Conservation (phyloP, 129 eudicot species). For the Deinandra increscens region DNA sequence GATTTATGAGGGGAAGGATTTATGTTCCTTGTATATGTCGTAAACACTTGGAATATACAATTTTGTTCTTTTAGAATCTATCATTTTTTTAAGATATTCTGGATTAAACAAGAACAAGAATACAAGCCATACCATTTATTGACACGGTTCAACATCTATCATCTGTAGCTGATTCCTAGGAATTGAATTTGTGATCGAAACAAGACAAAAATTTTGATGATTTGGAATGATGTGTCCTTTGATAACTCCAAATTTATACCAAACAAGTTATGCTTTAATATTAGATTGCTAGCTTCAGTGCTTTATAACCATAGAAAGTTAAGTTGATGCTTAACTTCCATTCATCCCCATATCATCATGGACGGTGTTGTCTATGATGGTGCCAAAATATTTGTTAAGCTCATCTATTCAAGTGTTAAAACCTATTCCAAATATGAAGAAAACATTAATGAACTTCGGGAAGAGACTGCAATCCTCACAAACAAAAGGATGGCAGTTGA, state of each 20-base stretch:
- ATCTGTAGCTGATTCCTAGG: not conserved
- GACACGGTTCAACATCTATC: slow-evolving; percentile 1
- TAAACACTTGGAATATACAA: not conserved
- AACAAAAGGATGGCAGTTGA: slow-evolving; percentile 17
- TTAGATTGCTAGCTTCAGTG: not conserved
- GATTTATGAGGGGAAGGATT: no score
- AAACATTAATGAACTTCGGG: slow-evolving; percentile 22
- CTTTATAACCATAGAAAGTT: not conserved
- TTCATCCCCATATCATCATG: slow-evolving; percentile 26
- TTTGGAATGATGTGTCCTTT: not conserved
- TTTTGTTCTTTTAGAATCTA: not conserved
- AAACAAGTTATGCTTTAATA: not conserved
- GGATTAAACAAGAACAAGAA: slow-evolving; percentile 4
- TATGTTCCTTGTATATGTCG: no score
- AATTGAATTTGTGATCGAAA: not conserved
- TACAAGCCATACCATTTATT: not conserved
- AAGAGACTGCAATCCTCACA: slow-evolving; percentile 11
- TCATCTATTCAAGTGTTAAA: slow-evolving; percentile 15
- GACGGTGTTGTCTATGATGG: slow-evolving; percentile 19
- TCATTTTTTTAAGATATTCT: not conserved
- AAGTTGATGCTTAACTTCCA: not conserved
- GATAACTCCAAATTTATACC: slow-evolving; percentile 16
- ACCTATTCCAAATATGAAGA: slow-evolving; percentile 21
- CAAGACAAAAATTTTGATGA: not conserved
- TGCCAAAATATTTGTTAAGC: slow-evolving; percentile 17